Conservation (phyloP, 805 yeast species). For the Zygoascus ofunaensis region DNA sequence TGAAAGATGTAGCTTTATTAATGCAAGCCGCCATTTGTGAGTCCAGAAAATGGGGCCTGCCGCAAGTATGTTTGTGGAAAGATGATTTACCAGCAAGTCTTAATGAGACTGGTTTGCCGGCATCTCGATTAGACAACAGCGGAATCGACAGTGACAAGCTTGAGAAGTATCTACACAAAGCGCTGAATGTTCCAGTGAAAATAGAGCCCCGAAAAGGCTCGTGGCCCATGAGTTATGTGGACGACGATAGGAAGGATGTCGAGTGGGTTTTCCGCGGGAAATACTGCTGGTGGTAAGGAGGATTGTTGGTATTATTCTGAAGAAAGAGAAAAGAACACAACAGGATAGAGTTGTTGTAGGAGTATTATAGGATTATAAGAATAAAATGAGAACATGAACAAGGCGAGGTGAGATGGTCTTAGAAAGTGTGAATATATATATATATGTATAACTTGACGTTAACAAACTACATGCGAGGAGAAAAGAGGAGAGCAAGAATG, state of each 20-base stretch:
- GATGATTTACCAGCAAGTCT: slow-evolving; percentile 29
- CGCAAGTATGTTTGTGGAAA: slow-evolving; percentile 34
- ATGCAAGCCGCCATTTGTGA: slow-evolving; percentile 23
- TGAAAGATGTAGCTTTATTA: slow-evolving; percentile 26
- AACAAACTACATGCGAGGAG: too few relatives aligned
- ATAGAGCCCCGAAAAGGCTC: slow-evolving; percentile 13
- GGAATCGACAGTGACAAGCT: neutral
- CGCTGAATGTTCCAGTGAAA: neutral
- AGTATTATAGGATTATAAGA: too few relatives aligned
- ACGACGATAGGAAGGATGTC: slow-evolving; percentile 17
- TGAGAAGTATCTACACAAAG: neutral
- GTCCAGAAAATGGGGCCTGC: slow-evolving; percentile 23
- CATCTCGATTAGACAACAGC: neutral
- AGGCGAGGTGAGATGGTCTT: too few relatives aligned
- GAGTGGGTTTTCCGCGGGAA: slow-evolving; percentile 39
- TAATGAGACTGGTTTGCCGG: slow-evolving; percentile 20
- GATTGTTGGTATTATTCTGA: too few relatives aligned
- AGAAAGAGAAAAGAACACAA: too few relatives aligned
- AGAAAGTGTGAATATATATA: too few relatives aligned
- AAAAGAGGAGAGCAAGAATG: too few relatives aligned
- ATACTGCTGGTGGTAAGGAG: slow-evolving; percentile 42
- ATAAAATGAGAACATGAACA: too few relatives aligned
- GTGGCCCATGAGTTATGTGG: slow-evolving; percentile 33
- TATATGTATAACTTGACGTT: too few relatives aligned
- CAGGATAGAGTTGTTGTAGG: too few relatives aligned